Evolutionary conservation across 352 stramenopile species (phyloP).

Genomic region (Phytophthora idaei): DNA sequence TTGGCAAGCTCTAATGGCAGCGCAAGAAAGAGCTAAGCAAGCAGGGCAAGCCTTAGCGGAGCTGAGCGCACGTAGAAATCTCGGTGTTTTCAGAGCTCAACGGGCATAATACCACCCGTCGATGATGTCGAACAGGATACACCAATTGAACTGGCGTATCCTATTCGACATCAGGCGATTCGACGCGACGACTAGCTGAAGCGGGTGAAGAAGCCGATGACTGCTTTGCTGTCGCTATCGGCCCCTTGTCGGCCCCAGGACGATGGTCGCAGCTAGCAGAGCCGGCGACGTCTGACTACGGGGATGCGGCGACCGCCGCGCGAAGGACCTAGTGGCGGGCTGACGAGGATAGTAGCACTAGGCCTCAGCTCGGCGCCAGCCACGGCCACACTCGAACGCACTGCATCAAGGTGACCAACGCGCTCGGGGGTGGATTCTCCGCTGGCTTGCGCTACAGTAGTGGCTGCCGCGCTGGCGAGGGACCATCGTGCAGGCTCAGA

Average conservation of each 20-base stretch:
- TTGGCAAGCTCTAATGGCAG: neutral
- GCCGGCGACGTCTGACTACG: slow-evolving; percentile 5
- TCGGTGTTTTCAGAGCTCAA: slow-evolving; percentile 14
- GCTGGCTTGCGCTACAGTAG: neutral
- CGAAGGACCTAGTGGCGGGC: slow-evolving; percentile 1
- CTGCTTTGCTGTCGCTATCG: neutral
- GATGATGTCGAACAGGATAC: neutral
- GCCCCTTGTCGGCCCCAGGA: neutral
- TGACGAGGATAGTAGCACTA: slow-evolving; percentile 12
- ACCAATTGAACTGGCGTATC: neutral
- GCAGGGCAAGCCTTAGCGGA: slow-evolving; percentile 1
- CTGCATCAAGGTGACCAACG: slow-evolving; percentile 7
- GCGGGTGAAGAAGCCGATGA: slow-evolving; percentile 3
- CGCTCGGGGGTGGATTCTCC: slow-evolving; percentile 3
- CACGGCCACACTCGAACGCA: slow-evolving; percentile 4
- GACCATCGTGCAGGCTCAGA: slow-evolving; percentile 3
- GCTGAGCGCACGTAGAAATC: neutral
- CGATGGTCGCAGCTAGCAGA: slow-evolving; percentile 7
- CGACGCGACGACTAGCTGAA: slow-evolving; percentile 26
- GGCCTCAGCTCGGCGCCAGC: slow-evolving; percentile 1
- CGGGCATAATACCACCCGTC: neutral
- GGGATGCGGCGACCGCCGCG: slow-evolving; percentile 12
- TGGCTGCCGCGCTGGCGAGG: neutral
- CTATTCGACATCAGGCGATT: slow-evolving; percentile 7
- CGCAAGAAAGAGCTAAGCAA: neutral